Evolutionary conservation across 768 basidiomycete genomes (phyloP).

Genomic region (Lactifluus hygrophoroides): DNA sequence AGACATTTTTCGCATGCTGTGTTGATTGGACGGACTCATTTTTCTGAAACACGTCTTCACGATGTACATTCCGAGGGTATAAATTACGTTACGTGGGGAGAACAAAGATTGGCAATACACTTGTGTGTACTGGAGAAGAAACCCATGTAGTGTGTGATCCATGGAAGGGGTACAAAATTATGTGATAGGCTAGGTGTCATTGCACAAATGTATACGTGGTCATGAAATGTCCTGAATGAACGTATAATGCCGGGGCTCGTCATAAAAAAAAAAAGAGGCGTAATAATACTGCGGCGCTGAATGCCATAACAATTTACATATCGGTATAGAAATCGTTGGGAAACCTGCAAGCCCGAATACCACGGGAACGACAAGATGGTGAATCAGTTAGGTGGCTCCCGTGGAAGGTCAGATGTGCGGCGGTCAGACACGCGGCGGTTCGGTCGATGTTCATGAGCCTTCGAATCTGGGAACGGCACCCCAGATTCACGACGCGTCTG

Average conservation of each 20-base stretch:
- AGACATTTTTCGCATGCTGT: background rate
- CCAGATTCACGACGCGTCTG: conserved; percentile 27
- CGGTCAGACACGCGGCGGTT: conserved; percentile 28
- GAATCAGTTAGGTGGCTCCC: conserved; percentile 33
- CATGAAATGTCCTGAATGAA: conserved; percentile 13
- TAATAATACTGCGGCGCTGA: conserved; percentile 8
- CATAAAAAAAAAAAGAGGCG: background rate
- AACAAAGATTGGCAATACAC: conserved; percentile 5
- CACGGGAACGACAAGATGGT: background rate
- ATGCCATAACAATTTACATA: conserved; percentile 17
- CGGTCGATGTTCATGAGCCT: conserved; percentile 25
- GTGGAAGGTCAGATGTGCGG: conserved; percentile 28
- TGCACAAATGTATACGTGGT: conserved; percentile 3
- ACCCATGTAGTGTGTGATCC: background rate
- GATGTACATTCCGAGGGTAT: conserved; percentile 3
- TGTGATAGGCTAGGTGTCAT: conserved; percentile 12
- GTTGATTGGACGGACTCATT: background rate
- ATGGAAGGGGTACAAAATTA: conserved; percentile 7
- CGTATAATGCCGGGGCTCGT: conserved; percentile 1
- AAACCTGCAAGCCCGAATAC: background rate
- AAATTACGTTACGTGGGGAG: conserved; percentile 5
- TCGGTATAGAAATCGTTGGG: conserved; percentile 5
- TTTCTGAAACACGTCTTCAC: background rate
- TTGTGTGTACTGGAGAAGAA: background rate
- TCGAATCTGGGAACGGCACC: conserved; percentile 52